Evolutionary conservation across 306 rosid species (phyloP).

Genomic region (Sechiopsis laciniata): DNA sequence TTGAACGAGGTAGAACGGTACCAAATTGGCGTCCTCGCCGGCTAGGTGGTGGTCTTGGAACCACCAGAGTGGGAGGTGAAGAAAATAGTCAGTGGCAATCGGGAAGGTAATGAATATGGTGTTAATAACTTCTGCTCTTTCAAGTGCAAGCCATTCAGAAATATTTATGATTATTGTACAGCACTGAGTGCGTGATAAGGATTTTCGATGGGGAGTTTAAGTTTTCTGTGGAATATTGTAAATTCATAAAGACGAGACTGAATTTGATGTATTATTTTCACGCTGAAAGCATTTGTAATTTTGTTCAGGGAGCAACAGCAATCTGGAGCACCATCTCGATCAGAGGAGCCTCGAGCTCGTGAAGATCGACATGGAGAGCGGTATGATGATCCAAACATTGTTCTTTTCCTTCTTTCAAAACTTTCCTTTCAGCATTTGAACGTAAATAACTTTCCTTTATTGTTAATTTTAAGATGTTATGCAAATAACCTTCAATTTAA

Average conservation of each 20-base stretch:
- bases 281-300: conserved; percentile 19
- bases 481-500: background rate
- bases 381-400: conserved; percentile 35
- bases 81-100: conserved; percentile 63
- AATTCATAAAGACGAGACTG: background rate
- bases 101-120: conserved; percentile 55
- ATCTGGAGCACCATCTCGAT: conserved; percentile 63
- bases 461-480: conserved; percentile 27
- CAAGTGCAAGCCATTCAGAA: background rate
- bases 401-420: conserved; percentile 1
- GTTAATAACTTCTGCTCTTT: background rate
- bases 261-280: background rate
- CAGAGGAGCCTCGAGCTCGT: conserved; percentile 89
- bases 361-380: conserved; percentile 74
- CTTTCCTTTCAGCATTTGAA: background rate
- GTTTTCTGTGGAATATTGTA: background rate
- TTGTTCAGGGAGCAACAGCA: conserved; percentile 78
- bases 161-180: background rate
- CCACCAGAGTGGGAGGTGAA: conserved; percentile 92
- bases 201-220: background rate
- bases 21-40: conserved; percentile 99
- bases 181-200: background rate
- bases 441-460: background rate
- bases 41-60: conserved; percentile 98
- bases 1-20: conserved; percentile 97